Evolutionary conservation across 75 land plant species (phyloP), one percentile per base, ranked within the genome.

Genomic region (Pinus tabuliformis): DNA sequence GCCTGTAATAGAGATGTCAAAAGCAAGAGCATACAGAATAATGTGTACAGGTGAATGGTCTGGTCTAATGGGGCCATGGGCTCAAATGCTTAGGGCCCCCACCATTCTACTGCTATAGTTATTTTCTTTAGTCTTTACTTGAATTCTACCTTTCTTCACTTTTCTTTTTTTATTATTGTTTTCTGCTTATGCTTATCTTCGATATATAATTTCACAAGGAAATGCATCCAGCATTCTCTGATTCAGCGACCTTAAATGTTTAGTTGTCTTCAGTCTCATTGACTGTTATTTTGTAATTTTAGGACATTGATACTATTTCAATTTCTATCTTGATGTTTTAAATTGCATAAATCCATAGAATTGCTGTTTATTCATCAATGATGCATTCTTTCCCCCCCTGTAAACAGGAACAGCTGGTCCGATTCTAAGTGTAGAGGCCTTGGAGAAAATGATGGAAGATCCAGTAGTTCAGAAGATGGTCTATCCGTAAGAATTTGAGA

Each of bases 401-500:
- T 61, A 54, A 39, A 45, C 83, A 87, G 91, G 74, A 21, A 79
- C 63, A 77, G 57, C 81, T 61, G 79, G 79, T 57, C 58, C 92
- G 66, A 61, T 62, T 70, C 61, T 95, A 62, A 82, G 92, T 52
- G 93, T 95, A 70, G 98, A 95, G 15, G 85, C 83, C 37, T 80
- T 95, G 84, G 98, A 95, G 83, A 95, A 91, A 81, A 93, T 95
- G 98, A 87, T 95, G 96, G 98, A 95, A 85, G 98, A 95, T 86
- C 96, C 98, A 59, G 88, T 89, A 14, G 98, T 93, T 33, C 98
- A 95, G 57, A 90, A 95, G 81, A 95, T 95, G 98, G 87, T 95
- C 75, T 95, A 90, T 76, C 96, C 96, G 96, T 95, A 95, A 86
- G 88, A 17, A 73, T 58, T 28, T 54, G 8, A 74, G 21, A 28